These are phyloP conservation scores for Collybia mongolica DNA, from an alignment of 768 basidiomycete species.

Conservation along the genomic window DNA sequence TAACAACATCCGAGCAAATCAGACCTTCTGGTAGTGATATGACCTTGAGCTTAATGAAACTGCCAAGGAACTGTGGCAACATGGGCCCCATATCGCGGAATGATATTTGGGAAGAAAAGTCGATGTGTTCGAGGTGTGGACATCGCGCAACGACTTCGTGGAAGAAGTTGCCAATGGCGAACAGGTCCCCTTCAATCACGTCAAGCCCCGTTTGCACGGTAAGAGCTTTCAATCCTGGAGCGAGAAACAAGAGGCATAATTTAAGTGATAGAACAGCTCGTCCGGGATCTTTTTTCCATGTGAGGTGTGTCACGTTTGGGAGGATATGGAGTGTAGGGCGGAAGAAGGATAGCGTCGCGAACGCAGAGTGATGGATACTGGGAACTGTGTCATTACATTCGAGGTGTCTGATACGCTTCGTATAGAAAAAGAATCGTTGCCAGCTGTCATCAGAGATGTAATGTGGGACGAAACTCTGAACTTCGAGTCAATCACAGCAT, in stretches of 20 bases:
- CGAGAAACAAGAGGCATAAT: slow-evolving; percentile 11
- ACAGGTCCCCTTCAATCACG: slow-evolving; percentile 7
- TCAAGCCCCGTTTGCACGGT: slow-evolving; percentile 6
- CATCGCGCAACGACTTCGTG: slow-evolving; percentile 8
- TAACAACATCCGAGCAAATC: slow-evolving; percentile 10
- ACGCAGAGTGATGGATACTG: slow-evolving; percentile 6
- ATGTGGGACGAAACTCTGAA: too few relatives aligned
- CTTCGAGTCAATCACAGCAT: too few relatives aligned
- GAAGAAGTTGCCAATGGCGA: slow-evolving; percentile 13
- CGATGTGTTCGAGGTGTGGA: slow-evolving; percentile 8
- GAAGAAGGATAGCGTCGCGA: slow-evolving; percentile 8
- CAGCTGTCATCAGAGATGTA: slow-evolving; percentile 9
- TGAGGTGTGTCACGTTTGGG: slow-evolving; percentile 15
- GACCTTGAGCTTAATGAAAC: slow-evolving; percentile 12
- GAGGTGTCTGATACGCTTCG: slow-evolving; percentile 19
- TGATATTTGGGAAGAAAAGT: slow-evolving; percentile 6
- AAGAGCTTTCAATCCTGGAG: slow-evolving; percentile 9
- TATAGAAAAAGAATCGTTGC: slow-evolving; percentile 18
- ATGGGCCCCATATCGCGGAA: slow-evolving; percentile 10
- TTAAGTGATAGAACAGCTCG: slow-evolving; percentile 7
- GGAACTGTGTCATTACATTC: slow-evolving; percentile 11
- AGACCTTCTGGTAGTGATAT: slow-evolving; percentile 7
- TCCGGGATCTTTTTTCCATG: slow-evolving; percentile 10
- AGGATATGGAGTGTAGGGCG: slow-evolving; percentile 11
- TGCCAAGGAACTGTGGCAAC: slow-evolving; percentile 6